Evolutionary conservation across 2,329 filamentous ascomycete species (phyloP).

Genomic region (Ascochyta koolunga): DNA sequence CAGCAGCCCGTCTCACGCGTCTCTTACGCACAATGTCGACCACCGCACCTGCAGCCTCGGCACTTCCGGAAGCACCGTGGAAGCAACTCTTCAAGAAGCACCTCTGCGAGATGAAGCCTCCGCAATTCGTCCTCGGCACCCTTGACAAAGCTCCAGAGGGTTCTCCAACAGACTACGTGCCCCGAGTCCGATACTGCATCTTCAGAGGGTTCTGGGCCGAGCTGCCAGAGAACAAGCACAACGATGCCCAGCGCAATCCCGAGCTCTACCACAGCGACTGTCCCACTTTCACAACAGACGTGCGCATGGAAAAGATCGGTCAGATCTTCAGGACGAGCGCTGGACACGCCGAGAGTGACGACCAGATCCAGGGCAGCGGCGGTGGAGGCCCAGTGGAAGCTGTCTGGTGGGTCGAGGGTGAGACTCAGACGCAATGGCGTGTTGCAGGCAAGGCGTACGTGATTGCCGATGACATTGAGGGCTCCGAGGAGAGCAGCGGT

Average conservation of each 20-base stretch:
- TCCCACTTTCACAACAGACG: constrained; percentile 84
- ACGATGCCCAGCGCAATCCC: constrained; percentile 75
- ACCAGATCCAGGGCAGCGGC: constrained; percentile 58
- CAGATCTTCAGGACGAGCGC: constrained; percentile 67
- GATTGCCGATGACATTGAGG: constrained; percentile 71
- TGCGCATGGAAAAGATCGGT: constrained; percentile 80
- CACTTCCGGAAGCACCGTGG: constrained; percentile 58
- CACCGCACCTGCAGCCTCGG: constrained; percentile 47
- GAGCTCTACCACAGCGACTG: constrained; percentile 75
- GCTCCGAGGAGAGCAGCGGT: constrained; percentile 59
- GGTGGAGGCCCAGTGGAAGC: constrained; percentile 78
- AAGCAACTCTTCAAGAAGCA: constrained; percentile 57
- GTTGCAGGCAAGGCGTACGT: constrained; percentile 78
- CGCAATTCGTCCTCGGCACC: constrained; percentile 60
- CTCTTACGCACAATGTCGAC: constrained; percentile 55
- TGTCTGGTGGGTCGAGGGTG: constrained; percentile 77
- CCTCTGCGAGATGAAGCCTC: constrained; percentile 55
- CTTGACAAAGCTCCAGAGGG: constrained; percentile 52
- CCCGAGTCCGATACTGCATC: constrained; percentile 77
- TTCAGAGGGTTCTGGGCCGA: constrained; percentile 84
- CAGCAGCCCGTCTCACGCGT: constrained; percentile 44
- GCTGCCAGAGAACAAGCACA: constrained; percentile 73
- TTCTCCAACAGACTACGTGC: constrained; percentile 51
- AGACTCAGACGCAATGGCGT: constrained; percentile 80
- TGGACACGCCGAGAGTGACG: constrained; percentile 53